Evolutionary conservation across 306 rosid genomes (phyloP).

Genomic region (Trichosanthes cucumerina): DNA sequence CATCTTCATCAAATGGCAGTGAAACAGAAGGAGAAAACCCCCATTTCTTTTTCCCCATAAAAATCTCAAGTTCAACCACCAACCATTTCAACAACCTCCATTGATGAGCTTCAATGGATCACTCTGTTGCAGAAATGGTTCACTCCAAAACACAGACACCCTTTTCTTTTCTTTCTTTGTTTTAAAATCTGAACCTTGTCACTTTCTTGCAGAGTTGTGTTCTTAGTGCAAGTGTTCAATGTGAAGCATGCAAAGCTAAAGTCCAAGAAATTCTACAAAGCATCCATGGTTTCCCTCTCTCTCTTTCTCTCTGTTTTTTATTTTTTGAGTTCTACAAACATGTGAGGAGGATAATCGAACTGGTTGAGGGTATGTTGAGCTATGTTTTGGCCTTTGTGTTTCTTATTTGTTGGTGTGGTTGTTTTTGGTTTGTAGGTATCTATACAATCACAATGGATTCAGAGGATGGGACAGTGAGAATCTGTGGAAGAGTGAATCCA

Average conservation of each 20-base stretch:
- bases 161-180: background rate
- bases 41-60: background rate
- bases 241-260: slow-evolving; percentile 29
- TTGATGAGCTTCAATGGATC: background rate
- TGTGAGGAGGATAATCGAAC: too few relatives aligned
- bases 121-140: slow-evolving; percentile 3
- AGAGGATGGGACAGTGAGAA: slow-evolving; percentile 23
- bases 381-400: background rate
- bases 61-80: background rate
- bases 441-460: slow-evolving; percentile 25
- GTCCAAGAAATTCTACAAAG: slow-evolving; percentile 21
- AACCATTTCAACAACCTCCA: background rate
- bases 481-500: slow-evolving; percentile 32
- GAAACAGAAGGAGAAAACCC: background rate
- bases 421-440: slow-evolving; percentile 8
- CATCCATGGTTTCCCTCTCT: slow-evolving; percentile 22
- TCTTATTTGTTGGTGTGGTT: background rate
- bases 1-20: background rate
- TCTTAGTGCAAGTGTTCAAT: slow-evolving; percentile 25
- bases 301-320: background rate
- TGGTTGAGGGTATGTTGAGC: background rate
- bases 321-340: background rate
- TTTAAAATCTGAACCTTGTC: background rate
- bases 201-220: slow-evolving; percentile 26
- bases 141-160: background rate